These are phyloP conservation scores for Taxillus chinensis DNA, from an alignment of 164 flowering plant species.

Conservation along the genomic window DNA sequence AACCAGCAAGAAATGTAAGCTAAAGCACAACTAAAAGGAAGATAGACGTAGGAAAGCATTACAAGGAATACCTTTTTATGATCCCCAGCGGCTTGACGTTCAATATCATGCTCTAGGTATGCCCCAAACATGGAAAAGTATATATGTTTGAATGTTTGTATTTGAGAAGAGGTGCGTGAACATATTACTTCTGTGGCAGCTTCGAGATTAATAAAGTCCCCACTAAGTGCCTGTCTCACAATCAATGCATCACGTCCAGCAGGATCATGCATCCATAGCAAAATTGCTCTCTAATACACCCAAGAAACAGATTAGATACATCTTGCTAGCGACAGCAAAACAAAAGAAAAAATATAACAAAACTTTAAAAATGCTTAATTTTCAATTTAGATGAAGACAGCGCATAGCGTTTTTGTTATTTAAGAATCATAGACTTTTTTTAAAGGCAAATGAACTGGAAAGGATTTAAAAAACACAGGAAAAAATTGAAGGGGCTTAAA, in stretches of 20 bases:
- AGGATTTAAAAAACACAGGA: too few species aligned
- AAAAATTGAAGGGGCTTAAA: neutral
- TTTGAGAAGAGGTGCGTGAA: constrained; percentile 63
- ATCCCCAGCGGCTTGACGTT: constrained; percentile 38
- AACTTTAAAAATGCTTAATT: neutral
- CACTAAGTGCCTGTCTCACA: constrained; percentile 36
- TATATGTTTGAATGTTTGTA: constrained; percentile 47
- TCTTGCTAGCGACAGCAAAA: neutral
- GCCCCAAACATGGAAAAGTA: constrained; percentile 33
- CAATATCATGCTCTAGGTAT: constrained; percentile 54
- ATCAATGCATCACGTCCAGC: constrained; percentile 51
- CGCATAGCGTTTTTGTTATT: neutral
- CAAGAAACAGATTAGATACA: neutral
- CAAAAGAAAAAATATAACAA: neutral
- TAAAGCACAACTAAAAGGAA: neutral
- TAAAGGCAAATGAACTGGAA: too few species aligned
- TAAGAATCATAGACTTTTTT: neutral
- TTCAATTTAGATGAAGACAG: neutral
- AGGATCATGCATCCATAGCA: constrained; percentile 73
- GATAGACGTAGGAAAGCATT: constrained; percentile 2
- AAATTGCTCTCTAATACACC: constrained; percentile 47
- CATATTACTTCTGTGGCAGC: constrained; percentile 78
- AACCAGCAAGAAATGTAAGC: neutral
- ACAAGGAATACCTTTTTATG: constrained; percentile 41
- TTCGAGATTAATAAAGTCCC: constrained; percentile 21